Evolutionary conservation across 257 asterid genomes (phyloP).

Genomic region (Pogostemon cablin): DNA sequence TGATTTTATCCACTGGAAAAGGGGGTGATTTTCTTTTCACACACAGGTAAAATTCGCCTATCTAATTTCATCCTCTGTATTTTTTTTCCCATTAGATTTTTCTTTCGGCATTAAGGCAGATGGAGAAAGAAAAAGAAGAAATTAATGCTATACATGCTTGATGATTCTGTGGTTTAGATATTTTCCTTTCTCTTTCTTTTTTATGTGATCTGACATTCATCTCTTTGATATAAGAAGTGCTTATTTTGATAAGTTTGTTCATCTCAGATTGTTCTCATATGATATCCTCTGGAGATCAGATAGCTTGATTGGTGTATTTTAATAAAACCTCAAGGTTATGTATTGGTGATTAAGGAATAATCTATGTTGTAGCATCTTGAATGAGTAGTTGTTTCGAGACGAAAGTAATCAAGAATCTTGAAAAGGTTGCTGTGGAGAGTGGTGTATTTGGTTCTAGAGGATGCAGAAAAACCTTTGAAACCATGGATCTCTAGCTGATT

Average conservation of each 20-base stretch:
- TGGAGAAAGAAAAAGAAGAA: background rate
- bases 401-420: background rate
- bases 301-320: constrained; percentile 22
- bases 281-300: constrained; percentile 3
- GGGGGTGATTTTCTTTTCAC: constrained; percentile 11
- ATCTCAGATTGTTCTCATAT: constrained; percentile 17
- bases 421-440: background rate
- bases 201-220: background rate
- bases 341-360: constrained; percentile 24
- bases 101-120: background rate
- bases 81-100: background rate
- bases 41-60: constrained; percentile 24
- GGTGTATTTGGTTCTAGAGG: constrained; percentile 2
- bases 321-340: background rate
- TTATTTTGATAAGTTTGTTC: constrained; percentile 15
- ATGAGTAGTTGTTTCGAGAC: background rate
- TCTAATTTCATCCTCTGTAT: background rate
- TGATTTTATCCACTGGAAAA: constrained; percentile 26
- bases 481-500: constrained; percentile 16
- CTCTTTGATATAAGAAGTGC: constrained; percentile 3
- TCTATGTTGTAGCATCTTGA: constrained; percentile 4
- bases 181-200: background rate
- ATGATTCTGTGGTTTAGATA: background rate
- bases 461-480: constrained; percentile 13
- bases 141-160: background rate